Conservation (phyloP, 441 rosid genomes). For the Breynia disticha region DNA sequence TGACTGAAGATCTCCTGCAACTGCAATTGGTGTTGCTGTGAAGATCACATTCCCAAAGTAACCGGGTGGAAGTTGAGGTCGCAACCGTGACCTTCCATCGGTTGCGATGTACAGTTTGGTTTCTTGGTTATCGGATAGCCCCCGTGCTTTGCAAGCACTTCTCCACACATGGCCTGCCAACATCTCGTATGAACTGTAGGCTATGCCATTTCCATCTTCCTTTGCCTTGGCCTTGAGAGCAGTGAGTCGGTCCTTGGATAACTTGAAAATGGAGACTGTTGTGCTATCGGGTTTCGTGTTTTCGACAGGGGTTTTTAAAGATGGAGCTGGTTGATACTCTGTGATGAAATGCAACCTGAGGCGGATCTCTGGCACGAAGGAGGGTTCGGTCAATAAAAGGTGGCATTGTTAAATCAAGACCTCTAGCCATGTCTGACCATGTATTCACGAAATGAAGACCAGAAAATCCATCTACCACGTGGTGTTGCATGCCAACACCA, state of each 20-base stretch:
- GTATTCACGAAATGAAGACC: conserved; percentile 90
- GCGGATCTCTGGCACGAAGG: conserved; percentile 84
- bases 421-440: conserved; percentile 95
- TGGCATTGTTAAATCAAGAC: conserved; percentile 55
- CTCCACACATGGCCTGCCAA: conserved; percentile 93
- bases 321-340: conserved; percentile 79
- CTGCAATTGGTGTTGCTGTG: conserved; percentile 76
- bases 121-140: conserved; percentile 57
- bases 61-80: conserved; percentile 69
- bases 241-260: conserved; percentile 55
- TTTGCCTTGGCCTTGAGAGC: conserved; percentile 74
- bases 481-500: conserved; percentile 98
- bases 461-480: conserved; percentile 87
- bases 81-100: conserved; percentile 76
- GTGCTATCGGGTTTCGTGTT: conserved; percentile 30
- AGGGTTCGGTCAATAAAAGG: conserved; percentile 87
- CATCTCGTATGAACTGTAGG: conserved; percentile 87
- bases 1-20: conserved; percentile 59
- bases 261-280: conserved; percentile 61
- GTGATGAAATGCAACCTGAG: conserved; percentile 62
- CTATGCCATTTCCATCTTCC: conserved; percentile 57
- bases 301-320: conserved; percentile 33
- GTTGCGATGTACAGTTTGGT: conserved; percentile 82
- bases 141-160: conserved; percentile 65
- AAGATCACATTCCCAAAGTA: conserved; percentile 92